Base-by-base conservation (phyloP, 2,329 filamentous ascomycete species). In the Zasmidium cellare region DNA sequence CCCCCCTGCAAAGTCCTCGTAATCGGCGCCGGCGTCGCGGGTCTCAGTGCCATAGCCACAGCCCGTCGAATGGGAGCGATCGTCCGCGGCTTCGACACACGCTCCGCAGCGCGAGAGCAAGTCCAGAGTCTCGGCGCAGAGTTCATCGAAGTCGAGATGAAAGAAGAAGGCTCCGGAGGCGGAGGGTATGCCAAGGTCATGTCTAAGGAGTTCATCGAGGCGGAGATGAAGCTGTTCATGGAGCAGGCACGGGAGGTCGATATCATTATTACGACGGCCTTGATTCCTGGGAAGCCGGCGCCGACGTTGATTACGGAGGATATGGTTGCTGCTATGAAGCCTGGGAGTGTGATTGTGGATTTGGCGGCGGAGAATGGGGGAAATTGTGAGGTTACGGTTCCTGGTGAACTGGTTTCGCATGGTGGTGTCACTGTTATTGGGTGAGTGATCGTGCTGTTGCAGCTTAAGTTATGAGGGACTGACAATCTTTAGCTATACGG, bases 111-210 rank as follows among this genome's bases (percentile, higher is more conserved):
- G 22, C 85, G 90, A 45, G 92, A 96, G 73, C 92, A 96, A 75
- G 91, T 96, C 1, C 89, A 96, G 72, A 96, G 91, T 3, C 83
- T 96, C 0, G 92, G 92, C 23, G 92, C 91, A 18, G 92, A 96
- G 69, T 96, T 96, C 68, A 84, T 96, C 65, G 90, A 96, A 74
- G 91, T 96, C 20, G 88, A 91, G 14, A 80, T 96, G 20, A 74
- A 93, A 65, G 92, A 96, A 75, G 91, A 94, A 59, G 92, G 92
- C 1, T 86, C 88, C 12, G 91, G 91, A 2, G 86, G 89, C 9
- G 91, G 92, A 24, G 92, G 92, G 16, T 96, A 96, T 69, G 91
- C 90, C 53, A 96, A 96, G 70, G 90, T 92, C 70, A 96, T 96
- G 91, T 94, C 90, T 55, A 92, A 93, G 69, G 91, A 93, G 65